A percentile compares a stretch with the other conserved stretches of the same genome.
Evolutionary conservation across 2,329 filamentous ascomycete species (phyloP).

Genomic region (Madurella mycetomatis): DNA sequence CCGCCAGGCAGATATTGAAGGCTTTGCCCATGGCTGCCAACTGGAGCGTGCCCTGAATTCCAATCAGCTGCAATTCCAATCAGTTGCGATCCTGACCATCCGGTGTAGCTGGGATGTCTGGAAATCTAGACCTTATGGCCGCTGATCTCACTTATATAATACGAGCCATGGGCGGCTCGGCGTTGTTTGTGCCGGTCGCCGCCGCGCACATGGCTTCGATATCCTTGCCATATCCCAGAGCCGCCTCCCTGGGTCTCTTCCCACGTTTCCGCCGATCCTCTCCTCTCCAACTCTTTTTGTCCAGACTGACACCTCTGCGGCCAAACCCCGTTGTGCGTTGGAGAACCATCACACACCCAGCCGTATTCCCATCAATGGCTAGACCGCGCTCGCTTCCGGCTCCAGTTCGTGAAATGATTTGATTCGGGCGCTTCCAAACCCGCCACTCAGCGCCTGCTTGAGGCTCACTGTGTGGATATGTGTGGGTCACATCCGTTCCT

Average conservation of each 20-base stretch:
- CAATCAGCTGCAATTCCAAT: not conserved
- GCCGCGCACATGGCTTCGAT: not conserved
- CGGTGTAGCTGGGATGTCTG: not conserved
- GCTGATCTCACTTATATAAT: not conserved
- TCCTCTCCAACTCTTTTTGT: not conserved
- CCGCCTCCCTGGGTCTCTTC: not conserved
- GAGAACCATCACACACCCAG: not conserved
- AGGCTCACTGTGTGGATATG: not conserved
- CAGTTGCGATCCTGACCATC: not conserved
- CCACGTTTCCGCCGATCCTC: not conserved
- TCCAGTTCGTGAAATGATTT: not conserved
- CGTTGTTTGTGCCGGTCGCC: not conserved
- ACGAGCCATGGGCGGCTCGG: not conserved
- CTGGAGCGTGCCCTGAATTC: not conserved
- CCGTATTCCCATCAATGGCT: not conserved
- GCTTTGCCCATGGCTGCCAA: slow-evolving; percentile 34
- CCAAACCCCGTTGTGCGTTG: not conserved
- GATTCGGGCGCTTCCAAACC: not conserved
- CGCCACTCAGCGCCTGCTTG: not conserved
- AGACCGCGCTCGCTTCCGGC: not conserved
- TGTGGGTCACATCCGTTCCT: too few species aligned
- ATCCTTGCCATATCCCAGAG: not conserved
- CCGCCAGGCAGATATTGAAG: slow-evolving; percentile 37
- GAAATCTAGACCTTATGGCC: not conserved
- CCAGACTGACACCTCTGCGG: not conserved